Base-by-base conservation (phyloP, 2,329 filamentous ascomycete species). In the Claviceps africana region DNA sequence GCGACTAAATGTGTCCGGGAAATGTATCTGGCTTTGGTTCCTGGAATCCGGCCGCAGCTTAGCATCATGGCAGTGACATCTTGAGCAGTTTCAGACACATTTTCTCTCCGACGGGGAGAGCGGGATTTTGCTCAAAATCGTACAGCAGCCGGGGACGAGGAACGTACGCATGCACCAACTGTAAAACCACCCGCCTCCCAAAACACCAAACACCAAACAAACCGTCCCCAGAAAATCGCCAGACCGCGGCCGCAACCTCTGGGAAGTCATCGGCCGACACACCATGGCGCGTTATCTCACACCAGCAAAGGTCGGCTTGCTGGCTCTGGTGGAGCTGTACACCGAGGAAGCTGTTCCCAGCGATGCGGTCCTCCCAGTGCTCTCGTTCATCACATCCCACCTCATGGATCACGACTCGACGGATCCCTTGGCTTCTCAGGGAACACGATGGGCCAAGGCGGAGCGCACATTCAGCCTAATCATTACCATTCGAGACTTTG, bases 311-410 rank as follows among this genome's bases (percentile, higher is more conserved):
- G 79, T 97, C 58, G 84, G 85, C 62, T 76, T 96, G 25, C 77
- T 97, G 52, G 80, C 82, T 51, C 78, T 98, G 51, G 78, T 93
- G 50, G 81, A 88, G 60, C 75, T 96, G 51, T 97, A 98, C 67
- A 80, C 81, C 39, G 82, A 86, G 57, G 82, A 81, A 22, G 72
- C 76, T 2, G 76, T 90, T 17, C 83, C 85, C 2, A 81, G 78
- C 55, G 74, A 78, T 48, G 82, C 85, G n/a, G 82, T 83, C 25
- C 77, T 91, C 44, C 77, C 85, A 15, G 74, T 95, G 33, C 76
- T 95, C 21, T 86, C 85, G 43, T 93, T 94, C 69, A 75, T 95
- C 56, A 77, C 88, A 51, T 81, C 81, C 47, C 81, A 88, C 59
- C 69, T 90, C 37, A 73, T 86, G 51, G 75, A 80, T 65, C 61